A percentile compares a stretch with the other conserved stretches of the same genome.
These are phyloP conservation scores for Diaporthe eres DNA, from an alignment of 2,329 filamentous ascomycete genomes.

Conservation along the genomic window DNA sequence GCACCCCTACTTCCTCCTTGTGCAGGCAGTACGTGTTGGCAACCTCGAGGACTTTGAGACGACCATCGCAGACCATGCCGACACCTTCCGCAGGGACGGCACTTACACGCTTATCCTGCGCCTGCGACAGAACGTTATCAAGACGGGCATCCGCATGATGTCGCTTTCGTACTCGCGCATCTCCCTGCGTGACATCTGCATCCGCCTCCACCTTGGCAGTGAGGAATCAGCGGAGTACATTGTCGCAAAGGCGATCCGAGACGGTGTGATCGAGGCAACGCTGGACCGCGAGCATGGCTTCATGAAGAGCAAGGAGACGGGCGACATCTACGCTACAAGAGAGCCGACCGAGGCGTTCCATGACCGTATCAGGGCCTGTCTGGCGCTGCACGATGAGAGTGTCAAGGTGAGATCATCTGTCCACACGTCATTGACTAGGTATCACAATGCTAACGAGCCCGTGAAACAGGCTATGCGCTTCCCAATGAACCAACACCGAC, in stretches of 20 bases:
- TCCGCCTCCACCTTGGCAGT: constrained; percentile 91
- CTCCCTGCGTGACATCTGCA: constrained; percentile 96
- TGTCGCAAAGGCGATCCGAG: constrained; percentile 97
- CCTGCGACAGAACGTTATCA: constrained; percentile 98
- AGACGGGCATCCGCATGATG: constrained; percentile 99
- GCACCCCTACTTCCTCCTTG: constrained; percentile 92
- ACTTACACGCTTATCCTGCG: constrained; percentile 97
- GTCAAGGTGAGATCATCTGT: constrained; percentile 81
- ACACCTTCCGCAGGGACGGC: constrained; percentile 91
- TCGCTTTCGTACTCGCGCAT: constrained; percentile 98
- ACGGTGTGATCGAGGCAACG: constrained; percentile 96
- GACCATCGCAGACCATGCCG: constrained; percentile 84
- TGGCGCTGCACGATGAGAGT: constrained; percentile 95
- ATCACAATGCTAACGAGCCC: constrained; percentile 43
- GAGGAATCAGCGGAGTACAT: constrained; percentile 99
- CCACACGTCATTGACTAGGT: neutral
- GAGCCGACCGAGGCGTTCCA: constrained; percentile 98
- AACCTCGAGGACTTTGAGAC: constrained; percentile 95
- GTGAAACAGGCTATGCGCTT: constrained; percentile 89
- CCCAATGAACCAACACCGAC: constrained; percentile 98
- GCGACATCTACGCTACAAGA: constrained; percentile 94
- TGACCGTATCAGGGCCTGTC: constrained; percentile 92
- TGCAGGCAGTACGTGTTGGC: constrained; percentile 96
- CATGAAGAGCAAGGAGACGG: constrained; percentile 98
- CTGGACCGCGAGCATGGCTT: constrained; percentile 94